phyloP scores from a whole-genome alignment of 1,284 basidiomycete genomes.

The Schizopora paradoxa region DNA sequence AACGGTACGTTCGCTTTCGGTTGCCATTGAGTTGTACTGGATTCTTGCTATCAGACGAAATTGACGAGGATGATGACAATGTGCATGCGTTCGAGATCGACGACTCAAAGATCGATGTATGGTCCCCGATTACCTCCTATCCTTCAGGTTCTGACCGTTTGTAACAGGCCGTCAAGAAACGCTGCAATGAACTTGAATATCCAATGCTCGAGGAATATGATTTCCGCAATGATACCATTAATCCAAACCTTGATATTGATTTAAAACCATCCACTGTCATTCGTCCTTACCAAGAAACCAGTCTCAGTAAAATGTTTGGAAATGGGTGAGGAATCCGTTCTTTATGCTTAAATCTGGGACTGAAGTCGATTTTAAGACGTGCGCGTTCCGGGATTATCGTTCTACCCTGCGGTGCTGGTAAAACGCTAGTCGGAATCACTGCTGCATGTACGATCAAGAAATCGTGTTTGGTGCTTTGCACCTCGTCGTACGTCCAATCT shows the following conservation, averaged over 20 bases:
- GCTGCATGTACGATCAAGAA: constrained; percentile 99
- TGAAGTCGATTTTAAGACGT: constrained; percentile 48
- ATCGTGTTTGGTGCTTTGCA: constrained; percentile 96
- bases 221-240: constrained; percentile 92
- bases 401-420: constrained; percentile 96
- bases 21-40: too few relatives aligned
- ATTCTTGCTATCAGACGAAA: constrained; percentile 61
- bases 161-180: constrained; percentile 80
- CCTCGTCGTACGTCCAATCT: constrained; percentile 72
- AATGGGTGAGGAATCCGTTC: constrained; percentile 63
- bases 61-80: constrained; percentile 94
- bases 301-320: constrained; percentile 97
- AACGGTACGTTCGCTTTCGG: constrained; percentile 61
- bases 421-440: constrained; percentile 98
- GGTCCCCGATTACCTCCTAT: constrained; percentile 20
- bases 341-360: constrained; percentile 9
- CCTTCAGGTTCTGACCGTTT: constrained; percentile 12
- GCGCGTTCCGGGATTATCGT: constrained; percentile 98
- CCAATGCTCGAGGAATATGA: constrained; percentile 98
- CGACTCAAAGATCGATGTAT: constrained; percentile 84
- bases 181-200: constrained; percentile 91
- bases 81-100: constrained; percentile 94
- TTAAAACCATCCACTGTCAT: constrained; percentile 95
- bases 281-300: constrained; percentile 95
- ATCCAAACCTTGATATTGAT: constrained; percentile 94